phyloP scores from a whole-genome alignment of 495 filamentous ascomycete genomes.

The Aspergillus conjunctus region DNA sequence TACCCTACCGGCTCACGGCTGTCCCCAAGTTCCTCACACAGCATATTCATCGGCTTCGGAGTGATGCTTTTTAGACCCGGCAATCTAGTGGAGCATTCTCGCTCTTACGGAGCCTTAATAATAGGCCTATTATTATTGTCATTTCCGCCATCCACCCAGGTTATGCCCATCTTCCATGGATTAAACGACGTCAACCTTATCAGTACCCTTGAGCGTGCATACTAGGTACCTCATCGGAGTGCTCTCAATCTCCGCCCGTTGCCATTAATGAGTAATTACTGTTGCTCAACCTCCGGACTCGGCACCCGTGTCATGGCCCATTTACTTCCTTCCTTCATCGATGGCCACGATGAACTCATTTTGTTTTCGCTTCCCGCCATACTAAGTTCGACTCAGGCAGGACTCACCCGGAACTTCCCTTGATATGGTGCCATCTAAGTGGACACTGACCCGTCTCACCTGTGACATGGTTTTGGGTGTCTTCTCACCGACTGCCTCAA shows the following conservation, averaged over 20 bases:
- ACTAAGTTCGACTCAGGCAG: neutral
- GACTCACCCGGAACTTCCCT: constrained; percentile 12
- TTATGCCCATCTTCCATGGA: neutral
- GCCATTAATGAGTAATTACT: neutral
- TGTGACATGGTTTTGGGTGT: constrained; percentile 2
- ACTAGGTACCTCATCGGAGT: constrained; percentile 3
- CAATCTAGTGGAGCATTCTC: neutral
- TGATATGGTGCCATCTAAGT: constrained; percentile 21
- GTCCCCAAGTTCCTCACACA: neutral
- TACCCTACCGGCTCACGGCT: neutral
- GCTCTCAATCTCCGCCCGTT: neutral
- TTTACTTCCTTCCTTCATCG: neutral
- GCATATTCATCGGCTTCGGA: neutral
- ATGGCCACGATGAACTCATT: neutral
- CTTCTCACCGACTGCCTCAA: neutral
- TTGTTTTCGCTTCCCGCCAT: neutral
- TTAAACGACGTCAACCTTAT: constrained; percentile 1
- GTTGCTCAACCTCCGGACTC: neutral
- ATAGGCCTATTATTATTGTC: constrained; percentile 2
- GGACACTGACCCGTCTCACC: constrained; percentile 21
- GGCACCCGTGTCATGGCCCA: neutral
- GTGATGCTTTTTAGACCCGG: neutral
- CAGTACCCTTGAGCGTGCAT: constrained; percentile 8
- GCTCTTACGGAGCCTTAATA: constrained; percentile 3
- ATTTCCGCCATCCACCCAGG: neutral